These are phyloP conservation scores for Acer saccharum DNA, from an alignment of 345 rosid genomes.

Conservation along the genomic window DNA sequence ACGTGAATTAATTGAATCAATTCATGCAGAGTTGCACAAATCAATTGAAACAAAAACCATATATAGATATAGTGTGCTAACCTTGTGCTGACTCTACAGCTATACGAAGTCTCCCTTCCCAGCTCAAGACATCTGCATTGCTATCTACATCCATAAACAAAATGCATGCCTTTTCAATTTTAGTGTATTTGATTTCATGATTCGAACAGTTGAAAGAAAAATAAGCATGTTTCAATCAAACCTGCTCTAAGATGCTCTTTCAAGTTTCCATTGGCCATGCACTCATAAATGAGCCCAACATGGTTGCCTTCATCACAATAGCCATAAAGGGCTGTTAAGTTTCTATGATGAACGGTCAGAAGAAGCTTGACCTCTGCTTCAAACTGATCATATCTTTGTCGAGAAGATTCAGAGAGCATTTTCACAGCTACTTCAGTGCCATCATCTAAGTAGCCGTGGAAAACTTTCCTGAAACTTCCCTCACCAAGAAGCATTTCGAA, in stretches of 20 bases:
- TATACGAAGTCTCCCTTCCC: slow-evolving; percentile 50
- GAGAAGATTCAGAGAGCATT: slow-evolving; percentile 35
- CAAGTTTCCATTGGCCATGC: slow-evolving; percentile 61
- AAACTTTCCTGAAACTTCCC: slow-evolving; percentile 46
- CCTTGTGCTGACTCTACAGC: slow-evolving; percentile 63
- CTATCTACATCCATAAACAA: slow-evolving; percentile 22
- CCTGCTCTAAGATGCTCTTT: slow-evolving; percentile 37
- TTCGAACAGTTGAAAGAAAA: not conserved
- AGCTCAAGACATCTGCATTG: slow-evolving; percentile 29
- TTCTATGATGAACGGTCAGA: slow-evolving; percentile 44
- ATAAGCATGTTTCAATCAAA: slow-evolving; percentile 11
- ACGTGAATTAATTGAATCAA: not conserved
- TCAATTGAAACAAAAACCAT: not conserved
- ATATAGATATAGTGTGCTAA: not conserved
- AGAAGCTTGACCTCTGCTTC: slow-evolving; percentile 41
- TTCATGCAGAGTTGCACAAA: not conserved
- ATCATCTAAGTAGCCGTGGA: slow-evolving; percentile 27
- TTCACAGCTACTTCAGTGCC: slow-evolving; percentile 41
- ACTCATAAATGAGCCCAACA: slow-evolving; percentile 53
- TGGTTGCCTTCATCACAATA: slow-evolving; percentile 50
- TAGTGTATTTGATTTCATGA: not conserved
- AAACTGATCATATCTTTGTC: slow-evolving; percentile 41
- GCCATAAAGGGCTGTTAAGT: slow-evolving; percentile 51
- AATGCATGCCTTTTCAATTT: not conserved
- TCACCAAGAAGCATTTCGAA: slow-evolving; percentile 36